Conservation (phyloP, 768 basidiomycete genomes). For the Termitomyces sp. region DNA sequence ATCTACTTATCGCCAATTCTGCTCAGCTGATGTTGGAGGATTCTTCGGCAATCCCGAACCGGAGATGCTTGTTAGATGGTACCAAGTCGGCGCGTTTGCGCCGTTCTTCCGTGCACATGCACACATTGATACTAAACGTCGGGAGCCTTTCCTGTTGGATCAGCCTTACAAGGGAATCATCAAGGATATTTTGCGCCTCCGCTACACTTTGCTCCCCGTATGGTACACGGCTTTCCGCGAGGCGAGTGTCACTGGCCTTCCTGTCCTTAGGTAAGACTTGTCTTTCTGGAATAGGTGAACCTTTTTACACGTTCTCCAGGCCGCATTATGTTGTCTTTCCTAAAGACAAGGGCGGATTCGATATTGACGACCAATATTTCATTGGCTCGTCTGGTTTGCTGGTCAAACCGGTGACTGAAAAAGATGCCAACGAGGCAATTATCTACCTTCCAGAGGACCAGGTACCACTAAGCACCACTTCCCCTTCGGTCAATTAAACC, state of each 20-base stretch:
- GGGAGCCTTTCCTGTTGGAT: constrained; percentile 90
- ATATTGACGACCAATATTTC: constrained; percentile 92
- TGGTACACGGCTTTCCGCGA: constrained; percentile 99
- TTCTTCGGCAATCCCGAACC: constrained; percentile 97
- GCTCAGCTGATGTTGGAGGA: constrained; percentile 90
- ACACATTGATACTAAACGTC: constrained; percentile 95
- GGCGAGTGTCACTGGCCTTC: constrained; percentile 73
- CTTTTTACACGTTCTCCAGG: constrained; percentile 33
- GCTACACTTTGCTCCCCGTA: constrained; percentile 84
- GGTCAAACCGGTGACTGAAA: constrained; percentile 83
- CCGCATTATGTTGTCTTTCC: constrained; percentile 98
- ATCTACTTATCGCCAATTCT: background rate
- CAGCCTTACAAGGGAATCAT: constrained; percentile 86
- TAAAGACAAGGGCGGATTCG: constrained; percentile 78
- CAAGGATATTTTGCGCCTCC: constrained; percentile 69
- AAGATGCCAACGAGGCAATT: constrained; percentile 60
- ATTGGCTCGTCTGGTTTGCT: constrained; percentile 85
- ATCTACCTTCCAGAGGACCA: constrained; percentile 88
- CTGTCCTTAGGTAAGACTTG: constrained; percentile 64
- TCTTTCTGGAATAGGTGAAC: background rate
- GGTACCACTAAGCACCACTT: constrained; percentile 29
- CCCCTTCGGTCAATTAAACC: background rate
- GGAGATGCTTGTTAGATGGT: constrained; percentile 97
- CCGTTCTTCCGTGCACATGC: constrained; percentile 99
- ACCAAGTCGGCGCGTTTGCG: constrained; percentile 89